Evolutionary conservation across 2,329 filamentous ascomycete species (phyloP), one percentile per base, ranked within the genome.

Genomic region (Stemphylium beticola): DNA sequence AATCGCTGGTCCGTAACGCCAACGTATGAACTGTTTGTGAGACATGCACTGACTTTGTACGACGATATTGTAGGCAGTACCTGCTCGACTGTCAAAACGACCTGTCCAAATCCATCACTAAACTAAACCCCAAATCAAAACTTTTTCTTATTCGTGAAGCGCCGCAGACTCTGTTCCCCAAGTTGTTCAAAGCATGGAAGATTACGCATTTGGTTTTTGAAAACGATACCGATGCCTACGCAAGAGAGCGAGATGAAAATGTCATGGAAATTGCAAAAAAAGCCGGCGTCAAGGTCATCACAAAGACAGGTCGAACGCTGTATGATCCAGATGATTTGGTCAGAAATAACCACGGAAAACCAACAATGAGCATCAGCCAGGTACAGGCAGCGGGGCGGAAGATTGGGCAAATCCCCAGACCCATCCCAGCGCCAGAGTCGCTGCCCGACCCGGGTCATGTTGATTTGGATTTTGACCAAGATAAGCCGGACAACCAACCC

Each of bases 201-300:
- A 85, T 91, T 22, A 90, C 88, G 0, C 89, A 92, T 74, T 75
- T 92, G 4, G 89, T 92, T 0, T 92, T 92, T 64, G 90, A 93
- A 70, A 89, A 88, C 66, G 90, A 92, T 64, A 91, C 88, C 0
- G 90, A 93, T 76, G 80, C 87, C 0, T 92, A 92, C 74, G 88
- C 80, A 4, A 80, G 83, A 14, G 82, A 85, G 36, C 77, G 90
- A 44, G 90, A 93, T 72, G 79, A 78, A 1, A 75, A 78, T 15
- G 81, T 93, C 10, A 74, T 81, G 31, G 73, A 80, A 14, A 74
- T 87, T n/a, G 89, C 89, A 4, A 77, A 82, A 60, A 76, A 84
- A 40, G 85, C 87, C 0, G 89, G 88, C 1, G 86, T 92, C 1
- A 70, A 89, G 65, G 87, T 92, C 17, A 77, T 92, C n/a, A 75